Base-by-base conservation (phyloP, 2,329 filamentous ascomycete species). In the Diplodia corticola region DNA sequence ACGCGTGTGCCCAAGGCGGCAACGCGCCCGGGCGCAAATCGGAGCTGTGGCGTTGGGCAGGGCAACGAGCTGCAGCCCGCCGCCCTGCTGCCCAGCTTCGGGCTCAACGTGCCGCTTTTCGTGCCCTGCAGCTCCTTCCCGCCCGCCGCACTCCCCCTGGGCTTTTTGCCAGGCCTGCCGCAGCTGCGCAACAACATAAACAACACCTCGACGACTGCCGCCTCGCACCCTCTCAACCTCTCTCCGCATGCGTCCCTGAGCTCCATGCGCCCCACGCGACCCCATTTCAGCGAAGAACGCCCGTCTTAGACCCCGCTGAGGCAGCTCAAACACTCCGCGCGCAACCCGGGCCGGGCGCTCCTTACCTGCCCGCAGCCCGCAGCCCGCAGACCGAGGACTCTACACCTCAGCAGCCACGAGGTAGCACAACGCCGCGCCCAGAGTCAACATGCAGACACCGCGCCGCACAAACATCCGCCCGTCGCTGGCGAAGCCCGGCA, bases 401-500 rank as follows among this genome's bases (percentile, higher is more conserved):
- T 17, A 40, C 20, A 28, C 60, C 60, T 30, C 30, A 51, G 50
- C 33, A 40, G 48, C 64, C 33, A 30, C 53, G 40, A n/a, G 64
- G 40, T 46, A 48, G 51, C 30, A 65, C 63, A 65, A 57, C 51
- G 48, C 24, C 63, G 44, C 12, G 5, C 51, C 17, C 28, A 22
- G 22, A 46, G 44, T 17, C 59, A 35, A n/a, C 48, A 53, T 40
- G 30, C 64, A 65, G 17, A 82, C 80, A 64, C 80, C 80, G 22
- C 75, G 79, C 51, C 72, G 77, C 63, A 70, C 73, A 65, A 72
- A 75, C 46, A 67, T 63, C 53, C 77, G 80, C 54, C 80, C 80
- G 15, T 78, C 77, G 22, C 77, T 80, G 65, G 73, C 73, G 46
- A 73, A 70, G 68, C 67, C 68, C 6, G 44, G 49, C 49, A 72